phyloP scores from a whole-genome alignment of 306 rosid species.

The Cucurbita maxima region DNA sequence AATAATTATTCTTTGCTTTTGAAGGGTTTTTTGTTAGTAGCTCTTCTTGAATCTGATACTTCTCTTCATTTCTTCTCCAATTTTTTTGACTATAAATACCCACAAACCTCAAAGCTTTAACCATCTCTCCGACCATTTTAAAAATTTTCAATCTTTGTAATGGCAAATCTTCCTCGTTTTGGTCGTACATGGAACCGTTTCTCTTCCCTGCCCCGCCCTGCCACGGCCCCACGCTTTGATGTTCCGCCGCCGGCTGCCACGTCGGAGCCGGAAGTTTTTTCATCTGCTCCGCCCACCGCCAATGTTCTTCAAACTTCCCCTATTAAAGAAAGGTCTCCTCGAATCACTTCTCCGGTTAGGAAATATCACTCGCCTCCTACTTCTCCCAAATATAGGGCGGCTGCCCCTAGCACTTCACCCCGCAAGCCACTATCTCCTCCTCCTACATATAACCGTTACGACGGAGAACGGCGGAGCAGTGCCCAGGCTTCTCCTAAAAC shows the following conservation, averaged over 20 bases:
- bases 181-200: slow-evolving; percentile 58
- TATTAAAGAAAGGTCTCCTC: not conserved
- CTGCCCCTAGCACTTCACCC: slow-evolving; percentile 28
- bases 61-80: not conserved
- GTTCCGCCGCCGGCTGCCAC: not conserved
- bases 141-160: not conserved
- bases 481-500: slow-evolving; percentile 8
- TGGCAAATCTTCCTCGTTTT: slow-evolving; percentile 39
- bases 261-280: not conserved
- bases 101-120: not conserved
- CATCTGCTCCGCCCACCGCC: not conserved
- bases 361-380: not conserved
- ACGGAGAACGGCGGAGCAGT: not conserved
- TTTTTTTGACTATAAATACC: not conserved
- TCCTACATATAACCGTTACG: not conserved
- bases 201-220: slow-evolving; percentile 24
- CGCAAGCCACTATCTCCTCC: not conserved
- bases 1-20: not conserved
- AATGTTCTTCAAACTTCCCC: slow-evolving; percentile 6
- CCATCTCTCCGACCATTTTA: too few relatives aligned
- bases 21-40: not conserved
- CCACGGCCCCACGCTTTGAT: not conserved
- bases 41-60: not conserved
- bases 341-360: not conserved
- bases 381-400: slow-evolving; percentile 1